Evolutionary conservation across 768 basidiomycete genomes (phyloP).

Genomic region (Leccinum truebloodii): DNA sequence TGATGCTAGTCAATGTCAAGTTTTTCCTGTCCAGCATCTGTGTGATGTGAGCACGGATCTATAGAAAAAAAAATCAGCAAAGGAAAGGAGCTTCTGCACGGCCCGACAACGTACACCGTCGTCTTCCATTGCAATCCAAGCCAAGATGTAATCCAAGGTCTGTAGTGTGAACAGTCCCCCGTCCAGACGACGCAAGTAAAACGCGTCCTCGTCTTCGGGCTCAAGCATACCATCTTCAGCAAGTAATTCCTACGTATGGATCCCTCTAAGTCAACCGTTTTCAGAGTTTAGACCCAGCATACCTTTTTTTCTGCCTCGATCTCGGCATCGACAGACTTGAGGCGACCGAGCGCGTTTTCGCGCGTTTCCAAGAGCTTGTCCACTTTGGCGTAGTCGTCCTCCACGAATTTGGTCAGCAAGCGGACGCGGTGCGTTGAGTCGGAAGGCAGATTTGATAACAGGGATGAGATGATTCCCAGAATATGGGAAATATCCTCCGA

Average conservation of each 20-base stretch:
- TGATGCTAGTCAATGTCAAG: constrained; percentile 67
- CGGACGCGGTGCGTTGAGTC: constrained; percentile 81
- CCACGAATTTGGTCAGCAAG: constrained; percentile 91
- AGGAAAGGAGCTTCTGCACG: not conserved
- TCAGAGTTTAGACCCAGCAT: constrained; percentile 12
- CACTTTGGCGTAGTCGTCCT: constrained; percentile 88
- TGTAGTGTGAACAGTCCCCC: constrained; percentile 88
- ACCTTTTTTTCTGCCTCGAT: constrained; percentile 73
- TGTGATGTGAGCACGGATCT: constrained; percentile 78
- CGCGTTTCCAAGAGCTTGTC: constrained; percentile 91
- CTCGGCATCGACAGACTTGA: constrained; percentile 62
- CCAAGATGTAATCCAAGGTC: constrained; percentile 90
- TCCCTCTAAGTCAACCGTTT: not conserved
- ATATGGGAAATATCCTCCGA: constrained; percentile 87
- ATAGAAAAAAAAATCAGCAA: constrained; percentile 14
- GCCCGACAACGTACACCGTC: constrained; percentile 71
- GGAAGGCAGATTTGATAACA: constrained; percentile 84
- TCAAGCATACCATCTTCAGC: constrained; percentile 58
- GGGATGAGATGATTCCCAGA: constrained; percentile 83
- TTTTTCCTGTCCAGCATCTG: constrained; percentile 77
- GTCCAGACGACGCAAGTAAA: constrained; percentile 87
- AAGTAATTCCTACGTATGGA: constrained; percentile 45
- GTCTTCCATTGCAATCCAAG: constrained; percentile 97
- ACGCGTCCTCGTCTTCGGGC: constrained; percentile 67
- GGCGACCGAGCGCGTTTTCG: constrained; percentile 61